phyloP scores from a whole-genome alignment of 305 asterid species.

The Monarda citriodora region DNA sequence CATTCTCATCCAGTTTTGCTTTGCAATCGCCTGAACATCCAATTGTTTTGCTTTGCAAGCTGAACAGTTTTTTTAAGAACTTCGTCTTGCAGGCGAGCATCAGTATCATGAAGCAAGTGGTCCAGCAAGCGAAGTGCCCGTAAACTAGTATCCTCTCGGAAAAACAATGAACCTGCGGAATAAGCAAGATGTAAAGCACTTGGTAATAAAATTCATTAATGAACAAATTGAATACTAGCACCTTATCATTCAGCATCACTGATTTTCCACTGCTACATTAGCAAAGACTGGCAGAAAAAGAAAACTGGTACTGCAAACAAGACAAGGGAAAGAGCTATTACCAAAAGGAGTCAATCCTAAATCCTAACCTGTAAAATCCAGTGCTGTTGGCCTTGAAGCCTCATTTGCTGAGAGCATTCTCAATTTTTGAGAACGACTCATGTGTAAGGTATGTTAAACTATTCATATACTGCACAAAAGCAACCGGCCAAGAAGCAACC shows the following conservation, averaged over 20 bases:
- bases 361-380: slow-evolving; percentile 80
- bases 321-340: slow-evolving; percentile 13
- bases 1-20: slow-evolving; percentile 78
- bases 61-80: slow-evolving; percentile 79
- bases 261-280: slow-evolving; percentile 6
- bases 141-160: slow-evolving; percentile 95
- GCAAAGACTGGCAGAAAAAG: slow-evolving; percentile 5
- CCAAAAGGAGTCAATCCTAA: slow-evolving; percentile 20
- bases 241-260: slow-evolving; percentile 1
- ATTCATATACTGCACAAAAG: slow-evolving; percentile 86
- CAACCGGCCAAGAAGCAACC: slow-evolving; percentile 22
- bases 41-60: slow-evolving; percentile 92
- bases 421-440: slow-evolving; percentile 76
- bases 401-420: slow-evolving; percentile 89
- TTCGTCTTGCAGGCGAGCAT: slow-evolving; percentile 99
- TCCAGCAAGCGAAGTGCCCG: slow-evolving; percentile 99
- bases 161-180: slow-evolving; percentile 93
- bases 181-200: slow-evolving; percentile 15
- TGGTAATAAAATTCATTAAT: slow-evolving; percentile 12
- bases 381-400: slow-evolving; percentile 78
- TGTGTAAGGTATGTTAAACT: slow-evolving; percentile 86
- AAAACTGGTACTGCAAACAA: slow-evolving; percentile 11
- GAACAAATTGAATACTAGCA: slow-evolving; percentile 2
- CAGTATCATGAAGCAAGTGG: slow-evolving; percentile 96
- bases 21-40: slow-evolving; percentile 83